These are phyloP conservation scores for Irpex rosettiformis DNA, from an alignment of 1,284 basidiomycete species.

Conservation along the genomic window DNA sequence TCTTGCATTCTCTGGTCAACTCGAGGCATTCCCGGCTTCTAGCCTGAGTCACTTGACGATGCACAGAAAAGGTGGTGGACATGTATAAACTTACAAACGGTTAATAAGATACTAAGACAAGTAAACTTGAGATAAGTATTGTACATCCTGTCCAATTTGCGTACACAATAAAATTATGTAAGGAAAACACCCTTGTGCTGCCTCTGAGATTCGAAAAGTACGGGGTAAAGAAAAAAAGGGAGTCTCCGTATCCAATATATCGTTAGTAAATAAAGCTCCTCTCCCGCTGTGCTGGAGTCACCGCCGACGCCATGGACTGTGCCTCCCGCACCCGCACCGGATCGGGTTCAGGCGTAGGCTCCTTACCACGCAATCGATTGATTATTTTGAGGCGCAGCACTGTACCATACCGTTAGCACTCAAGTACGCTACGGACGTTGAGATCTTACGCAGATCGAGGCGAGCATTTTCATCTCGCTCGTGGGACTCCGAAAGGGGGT, in stretches of 20 bases:
- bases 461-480: constrained; percentile 58
- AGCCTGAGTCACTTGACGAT: too few relatives aligned
- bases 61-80: too few relatives aligned
- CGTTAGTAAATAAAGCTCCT: constrained; percentile 4
- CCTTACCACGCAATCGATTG: constrained; percentile 47
- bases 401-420: constrained; percentile 22
- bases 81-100: not conserved
- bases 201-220: too few relatives aligned
- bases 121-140: not conserved
- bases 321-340: not conserved
- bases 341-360: constrained; percentile 40
- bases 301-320: not conserved
- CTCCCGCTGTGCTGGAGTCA: not conserved
- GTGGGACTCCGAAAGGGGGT: constrained; percentile 53
- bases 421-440: not conserved
- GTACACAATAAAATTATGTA: not conserved
- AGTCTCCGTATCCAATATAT: too few relatives aligned
- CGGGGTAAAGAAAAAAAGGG: too few relatives aligned
- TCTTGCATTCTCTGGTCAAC: too few relatives aligned
- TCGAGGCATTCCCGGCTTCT: too few relatives aligned
- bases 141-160: constrained; percentile 1
- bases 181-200: too few relatives aligned
- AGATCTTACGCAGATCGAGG: constrained; percentile 31
- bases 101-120: not conserved
- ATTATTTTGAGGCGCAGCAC: constrained; percentile 58